Percentiles rank a stretch among this genome's conserved stretches.
phyloP scores from a whole-genome alignment of 2,329 filamentous ascomycete species.

The Aureobasidium subglaciale region DNA sequence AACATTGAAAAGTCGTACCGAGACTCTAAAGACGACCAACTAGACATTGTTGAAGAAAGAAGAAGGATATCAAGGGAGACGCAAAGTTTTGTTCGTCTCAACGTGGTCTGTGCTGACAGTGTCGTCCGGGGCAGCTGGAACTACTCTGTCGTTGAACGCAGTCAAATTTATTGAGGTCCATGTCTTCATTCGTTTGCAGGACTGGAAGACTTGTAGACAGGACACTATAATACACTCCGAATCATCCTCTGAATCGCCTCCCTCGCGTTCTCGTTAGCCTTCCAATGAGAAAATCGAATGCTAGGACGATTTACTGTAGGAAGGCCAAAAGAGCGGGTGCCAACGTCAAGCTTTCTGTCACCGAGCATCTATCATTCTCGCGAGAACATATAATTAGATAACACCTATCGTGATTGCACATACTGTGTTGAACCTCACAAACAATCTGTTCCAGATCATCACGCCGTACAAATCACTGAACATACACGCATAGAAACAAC shows the following conservation, averaged over 20 bases:
- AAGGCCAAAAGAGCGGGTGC: background rate
- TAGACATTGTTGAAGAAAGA: slow-evolving; percentile 61
- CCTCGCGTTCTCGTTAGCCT: too few relatives aligned
- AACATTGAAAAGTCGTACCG: slow-evolving; percentile 85
- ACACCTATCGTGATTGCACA: background rate
- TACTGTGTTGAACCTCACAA: too few relatives aligned
- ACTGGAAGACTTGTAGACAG: too few relatives aligned
- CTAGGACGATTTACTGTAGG: background rate
- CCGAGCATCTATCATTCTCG: background rate
- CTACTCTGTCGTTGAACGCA: background rate
- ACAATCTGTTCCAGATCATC: too few relatives aligned
- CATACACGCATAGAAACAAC: too few relatives aligned
- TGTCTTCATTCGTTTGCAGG: too few relatives aligned
- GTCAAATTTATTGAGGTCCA: too few relatives aligned
- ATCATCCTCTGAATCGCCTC: too few relatives aligned
- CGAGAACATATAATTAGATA: background rate
- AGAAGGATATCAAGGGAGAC: slow-evolving; percentile 32
- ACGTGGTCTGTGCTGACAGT: background rate
- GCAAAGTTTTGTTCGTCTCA: background rate
- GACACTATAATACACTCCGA: too few relatives aligned
- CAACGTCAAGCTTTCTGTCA: slow-evolving; percentile 7
- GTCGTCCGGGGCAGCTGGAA: too few relatives aligned
- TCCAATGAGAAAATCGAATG: background rate
- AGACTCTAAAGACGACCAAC: slow-evolving; percentile 97
- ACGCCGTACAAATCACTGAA: too few relatives aligned